These are phyloP conservation scores for Artomyces pyxidatus DNA, from an alignment of 768 basidiomycete genomes.

Conservation along the genomic window DNA sequence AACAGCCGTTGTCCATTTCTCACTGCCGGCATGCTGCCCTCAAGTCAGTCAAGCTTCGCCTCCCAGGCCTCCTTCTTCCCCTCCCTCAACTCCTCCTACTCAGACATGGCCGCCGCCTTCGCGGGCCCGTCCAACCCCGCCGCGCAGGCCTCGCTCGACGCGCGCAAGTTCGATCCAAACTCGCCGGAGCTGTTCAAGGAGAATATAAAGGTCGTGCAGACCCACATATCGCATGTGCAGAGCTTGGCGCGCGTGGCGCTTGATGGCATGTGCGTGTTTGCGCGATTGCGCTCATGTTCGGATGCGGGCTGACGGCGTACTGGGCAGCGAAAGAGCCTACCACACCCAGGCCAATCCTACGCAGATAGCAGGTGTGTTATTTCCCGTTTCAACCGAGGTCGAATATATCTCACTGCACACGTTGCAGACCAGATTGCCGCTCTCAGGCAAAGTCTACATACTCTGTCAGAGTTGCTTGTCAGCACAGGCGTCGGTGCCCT, in stretches of 20 bases:
- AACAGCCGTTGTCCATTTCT: too few species aligned
- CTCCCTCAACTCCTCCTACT: constrained; percentile 9
- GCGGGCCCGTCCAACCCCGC: too few species aligned
- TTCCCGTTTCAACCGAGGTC: too few species aligned
- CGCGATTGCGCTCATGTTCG: background rate
- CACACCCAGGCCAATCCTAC: constrained; percentile 7
- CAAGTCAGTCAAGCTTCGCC: background rate
- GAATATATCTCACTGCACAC: too few species aligned
- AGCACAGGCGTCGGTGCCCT: constrained; percentile 13
- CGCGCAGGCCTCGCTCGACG: constrained; percentile 2
- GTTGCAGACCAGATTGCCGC: too few species aligned
- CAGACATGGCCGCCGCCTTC: too few species aligned
- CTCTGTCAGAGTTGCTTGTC: constrained; percentile 4
- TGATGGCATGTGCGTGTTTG: constrained; percentile 9
- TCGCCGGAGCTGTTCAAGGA: constrained; percentile 14
- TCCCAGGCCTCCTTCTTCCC: constrained; percentile 3
- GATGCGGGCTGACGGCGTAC: background rate
- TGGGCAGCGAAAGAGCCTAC: constrained; percentile 10
- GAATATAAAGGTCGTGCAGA: constrained; percentile 8
- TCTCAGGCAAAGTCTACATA: constrained; percentile 7
- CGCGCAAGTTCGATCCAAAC: constrained; percentile 10
- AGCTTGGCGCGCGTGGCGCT: constrained; percentile 11
- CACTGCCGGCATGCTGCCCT: too few species aligned
- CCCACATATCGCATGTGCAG: constrained; percentile 7
- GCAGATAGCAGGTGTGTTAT: constrained; percentile 9